phyloP scores from a whole-genome alignment of 2,329 filamentous ascomycete species.

The Alternaria viburni region DNA sequence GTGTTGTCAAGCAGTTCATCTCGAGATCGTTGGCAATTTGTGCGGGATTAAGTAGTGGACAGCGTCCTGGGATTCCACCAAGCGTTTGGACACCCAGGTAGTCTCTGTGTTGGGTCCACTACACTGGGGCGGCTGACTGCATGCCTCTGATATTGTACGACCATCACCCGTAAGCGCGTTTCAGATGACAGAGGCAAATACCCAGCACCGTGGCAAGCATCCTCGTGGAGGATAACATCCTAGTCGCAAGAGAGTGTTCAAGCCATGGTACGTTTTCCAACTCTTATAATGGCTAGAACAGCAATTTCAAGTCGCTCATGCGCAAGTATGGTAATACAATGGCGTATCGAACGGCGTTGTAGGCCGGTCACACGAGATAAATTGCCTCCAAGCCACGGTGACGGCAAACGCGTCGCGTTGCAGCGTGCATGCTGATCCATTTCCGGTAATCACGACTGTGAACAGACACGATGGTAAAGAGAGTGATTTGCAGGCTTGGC shows the following conservation, averaged over 20 bases:
- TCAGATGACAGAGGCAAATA: conserved; percentile 32
- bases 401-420: conserved; percentile 16
- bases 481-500: background rate
- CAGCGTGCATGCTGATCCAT: conserved; percentile 23
- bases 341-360: conserved; percentile 12
- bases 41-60: background rate
- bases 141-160: conserved; percentile 7
- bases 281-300: conserved; percentile 1
- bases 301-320: conserved; percentile 2
- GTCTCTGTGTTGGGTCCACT: background rate
- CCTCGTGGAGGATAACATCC: conserved; percentile 20
- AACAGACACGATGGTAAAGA: conserved; percentile 13
- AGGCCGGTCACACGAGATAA: conserved; percentile 7
- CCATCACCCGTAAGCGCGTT: conserved; percentile 29
- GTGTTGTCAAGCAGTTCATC: background rate
- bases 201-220: conserved; percentile 36
- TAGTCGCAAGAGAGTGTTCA: background rate
- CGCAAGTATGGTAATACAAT: conserved; percentile 7
- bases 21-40: background rate
- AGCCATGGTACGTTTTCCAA: conserved; percentile 11
- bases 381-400: conserved; percentile 7
- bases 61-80: background rate
- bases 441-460: conserved; percentile 39
- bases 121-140: conserved; percentile 7
- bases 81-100: background rate